Base-by-base conservation (phyloP, 768 basidiomycete genomes). In the Leccinum incarnatum region DNA sequence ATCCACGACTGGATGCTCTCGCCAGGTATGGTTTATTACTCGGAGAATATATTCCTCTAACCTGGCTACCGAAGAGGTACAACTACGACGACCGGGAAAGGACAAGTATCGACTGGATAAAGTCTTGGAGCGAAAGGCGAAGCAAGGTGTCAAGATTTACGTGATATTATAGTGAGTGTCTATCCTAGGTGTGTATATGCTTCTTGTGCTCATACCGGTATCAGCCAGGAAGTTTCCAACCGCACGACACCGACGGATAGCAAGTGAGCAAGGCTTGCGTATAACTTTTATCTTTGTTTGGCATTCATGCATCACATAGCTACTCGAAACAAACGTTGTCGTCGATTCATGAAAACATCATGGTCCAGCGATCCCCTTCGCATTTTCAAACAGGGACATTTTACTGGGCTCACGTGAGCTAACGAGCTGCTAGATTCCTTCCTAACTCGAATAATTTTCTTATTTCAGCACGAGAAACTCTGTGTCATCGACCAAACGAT, bases 1-100 rank as follows among this genome's bases (percentile, higher is more conserved):
- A 97, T 98, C 37, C 97, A 98, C 69, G 96, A 96, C 74, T 98
- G 96, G 96, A 98, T 96, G 97, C 77, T 95, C 23, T 93, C 93
- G 25, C 93, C 93, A 4, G 88, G 91, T 91, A 68, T 54, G 67
- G 66, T 30, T 32, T 11, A 7, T 40, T n/a, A 30, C 25, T 54
- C 11, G 1, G 36, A 45, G 36, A n/a, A 21, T 51, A 5, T 21
- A 32, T 14, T 36, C 32, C 27, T 25, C 51, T 54, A 5, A 15
- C 54, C 64, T 27, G 48, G 32, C 15, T 42, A 21, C 48, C 55
- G n/a, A 65, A 88, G 91, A 97, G 71, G 74, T 97, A 45, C 86
- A 90, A 62, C 74, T 98, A 72, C 84, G 96, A 29, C 83, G 97
- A 36, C 95, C 96, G 0, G 78, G 83, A 29, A 90, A 91, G 75